phyloP scores from a whole-genome alignment of 2,329 filamentous ascomycete species.

The Colletotrichum eleusines region DNA sequence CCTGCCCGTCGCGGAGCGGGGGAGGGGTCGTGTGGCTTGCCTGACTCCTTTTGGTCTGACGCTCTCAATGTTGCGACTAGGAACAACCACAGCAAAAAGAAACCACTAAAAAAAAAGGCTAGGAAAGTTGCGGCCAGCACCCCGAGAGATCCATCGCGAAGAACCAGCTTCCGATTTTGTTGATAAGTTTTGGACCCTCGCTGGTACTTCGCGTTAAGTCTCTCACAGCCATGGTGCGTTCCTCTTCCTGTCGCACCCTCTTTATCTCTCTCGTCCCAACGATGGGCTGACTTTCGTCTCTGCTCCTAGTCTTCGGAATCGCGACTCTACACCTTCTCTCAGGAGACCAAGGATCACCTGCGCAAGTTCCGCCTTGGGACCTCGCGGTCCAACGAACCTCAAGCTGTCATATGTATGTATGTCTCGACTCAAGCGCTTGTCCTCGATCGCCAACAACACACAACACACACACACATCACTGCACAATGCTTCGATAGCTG shows the following conservation, averaged over 20 bases:
- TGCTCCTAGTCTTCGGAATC: conserved; percentile 77
- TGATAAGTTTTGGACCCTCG: background rate
- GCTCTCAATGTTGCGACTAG: conserved; percentile 22
- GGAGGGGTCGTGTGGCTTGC: conserved; percentile 38
- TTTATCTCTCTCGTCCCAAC: conserved; percentile 6
- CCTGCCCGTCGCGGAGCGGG: conserved; percentile 12
- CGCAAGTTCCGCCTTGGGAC: conserved; percentile 95
- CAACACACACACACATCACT: conserved; percentile 5
- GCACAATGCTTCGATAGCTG: background rate
- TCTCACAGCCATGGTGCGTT: conserved; percentile 27
- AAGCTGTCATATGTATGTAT: conserved; percentile 92
- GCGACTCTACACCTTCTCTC: conserved; percentile 91
- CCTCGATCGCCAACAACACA: background rate
- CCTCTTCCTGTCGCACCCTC: background rate
- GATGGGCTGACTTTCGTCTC: conserved; percentile 18
- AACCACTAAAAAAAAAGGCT: background rate
- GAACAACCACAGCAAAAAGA: background rate
- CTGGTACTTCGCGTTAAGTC: background rate
- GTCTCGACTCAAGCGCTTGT: conserved; percentile 46
- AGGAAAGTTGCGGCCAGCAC: background rate
- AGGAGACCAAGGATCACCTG: conserved; percentile 88
- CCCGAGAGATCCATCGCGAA: background rate
- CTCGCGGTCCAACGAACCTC: conserved; percentile 85
- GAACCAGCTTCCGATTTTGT: background rate
- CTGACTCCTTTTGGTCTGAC: conserved; percentile 18